Evolutionary conservation across 2,329 filamentous ascomycete genomes (phyloP), one percentile per base, ranked within the genome.

Genomic region (Metarhizium rileyi): DNA sequence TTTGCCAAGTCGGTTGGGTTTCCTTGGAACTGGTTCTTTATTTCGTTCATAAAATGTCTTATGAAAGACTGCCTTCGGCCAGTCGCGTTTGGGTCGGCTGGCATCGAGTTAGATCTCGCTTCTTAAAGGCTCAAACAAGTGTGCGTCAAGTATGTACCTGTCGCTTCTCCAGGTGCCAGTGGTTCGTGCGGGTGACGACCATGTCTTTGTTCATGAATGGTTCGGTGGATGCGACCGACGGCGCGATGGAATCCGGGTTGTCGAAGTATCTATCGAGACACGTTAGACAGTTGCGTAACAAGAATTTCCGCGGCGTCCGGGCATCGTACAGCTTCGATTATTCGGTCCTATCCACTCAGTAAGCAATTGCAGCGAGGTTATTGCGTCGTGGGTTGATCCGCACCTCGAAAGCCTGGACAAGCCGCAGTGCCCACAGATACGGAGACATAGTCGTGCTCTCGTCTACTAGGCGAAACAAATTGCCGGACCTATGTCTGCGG

Each of bases 181-280:
- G 76, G 76, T 46, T 77, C 73, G 53, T 70, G 64, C 0, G 76
- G 75, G 48, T 75, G 66, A 23, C 73, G 69, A 9, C 76, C 76
- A 53, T 78, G 54, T 42, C 69, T 67, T 18, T 63, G 60, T 52
- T 78, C 74, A 56, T 80, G 62, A 35, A 80, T 68, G 3, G 61
- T 65, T 14, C 69, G 68, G 51, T 80, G 76, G 30, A 80, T 73
- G n/a, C 70, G 67, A 7, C 72, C 72, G 36, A 80, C 76, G 3
- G 68, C 69, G 52, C 70, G 70, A 53, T 79, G 76, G 57, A 78
- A 80, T 8, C 66, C 63, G 1, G 74, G 75, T 16, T 69, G 74
- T 23, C 68, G 66, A 16, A 80, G 71, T 49, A 79, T 72, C 72
- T 76, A 41, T 14, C 33, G 4, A 20, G 28, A 4, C 16, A 1